A percentile compares a stretch with the other conserved stretches of the same genome.
Conservation (phyloP, 306 rosid genomes). For the Castanea sativa region DNA sequence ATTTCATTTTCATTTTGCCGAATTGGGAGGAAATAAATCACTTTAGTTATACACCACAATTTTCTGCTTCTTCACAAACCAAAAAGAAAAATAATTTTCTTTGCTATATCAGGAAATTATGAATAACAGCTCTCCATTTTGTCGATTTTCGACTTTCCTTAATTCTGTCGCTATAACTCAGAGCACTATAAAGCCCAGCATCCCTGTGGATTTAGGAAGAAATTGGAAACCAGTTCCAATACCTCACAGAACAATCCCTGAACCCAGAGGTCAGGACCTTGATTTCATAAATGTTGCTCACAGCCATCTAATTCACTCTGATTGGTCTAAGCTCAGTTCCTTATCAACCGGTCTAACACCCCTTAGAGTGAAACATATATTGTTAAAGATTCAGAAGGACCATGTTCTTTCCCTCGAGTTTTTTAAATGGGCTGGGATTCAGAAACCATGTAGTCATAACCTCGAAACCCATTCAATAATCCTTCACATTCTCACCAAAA, state of each 20-base stretch:
- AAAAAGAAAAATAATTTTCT: background rate
- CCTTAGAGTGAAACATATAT: slow-evolving; percentile 59
- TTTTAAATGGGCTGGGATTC: slow-evolving; percentile 62
- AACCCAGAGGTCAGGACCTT: slow-evolving; percentile 70
- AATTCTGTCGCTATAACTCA: slow-evolving; percentile 23
- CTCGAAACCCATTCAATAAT: slow-evolving; percentile 56
- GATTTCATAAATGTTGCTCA: slow-evolving; percentile 71
- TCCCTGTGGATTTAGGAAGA: slow-evolving; percentile 10
- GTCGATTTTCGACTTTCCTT: slow-evolving; percentile 40
- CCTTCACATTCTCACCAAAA: slow-evolving; percentile 71
- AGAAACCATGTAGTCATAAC: slow-evolving; percentile 49
- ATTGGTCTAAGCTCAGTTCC: slow-evolving; percentile 62
- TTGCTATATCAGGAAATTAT: background rate
- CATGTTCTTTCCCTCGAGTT: slow-evolving; percentile 66
- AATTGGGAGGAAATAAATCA: too few species aligned
- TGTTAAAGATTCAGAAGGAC: slow-evolving; percentile 60
- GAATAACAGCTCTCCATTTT: slow-evolving; percentile 10
- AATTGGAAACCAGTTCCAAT: slow-evolving; percentile 43
- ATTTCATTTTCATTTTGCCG: too few species aligned
- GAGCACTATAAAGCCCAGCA: slow-evolving; percentile 14
- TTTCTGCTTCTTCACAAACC: too few species aligned
- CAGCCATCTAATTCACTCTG: slow-evolving; percentile 71
- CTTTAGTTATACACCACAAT: too few species aligned
- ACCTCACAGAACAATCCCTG: slow-evolving; percentile 67
- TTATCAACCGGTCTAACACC: slow-evolving; percentile 50